phyloP scores from a whole-genome alignment of 2,329 filamentous ascomycete genomes.

The Escovopsis weberi region DNA sequence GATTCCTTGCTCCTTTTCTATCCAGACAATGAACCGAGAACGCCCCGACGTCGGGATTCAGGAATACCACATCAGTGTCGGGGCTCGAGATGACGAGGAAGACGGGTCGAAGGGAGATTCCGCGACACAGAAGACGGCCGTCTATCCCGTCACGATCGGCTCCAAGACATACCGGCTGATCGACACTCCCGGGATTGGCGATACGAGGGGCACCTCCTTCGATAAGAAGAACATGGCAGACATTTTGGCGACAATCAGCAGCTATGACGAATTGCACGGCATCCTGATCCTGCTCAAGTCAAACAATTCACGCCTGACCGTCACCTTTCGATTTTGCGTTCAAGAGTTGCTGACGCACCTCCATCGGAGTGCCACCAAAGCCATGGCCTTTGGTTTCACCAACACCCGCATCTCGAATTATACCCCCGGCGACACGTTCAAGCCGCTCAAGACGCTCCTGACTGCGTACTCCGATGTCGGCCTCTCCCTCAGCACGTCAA shows the following conservation, averaged over 20 bases:
- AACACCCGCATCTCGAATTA: constrained; percentile 5
- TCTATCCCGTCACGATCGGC: constrained; percentile 1
- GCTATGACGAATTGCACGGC: constrained; percentile 1
- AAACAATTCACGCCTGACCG: constrained; percentile 2
- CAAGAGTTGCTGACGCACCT: constrained; percentile 4
- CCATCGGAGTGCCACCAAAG: constrained; percentile 1
- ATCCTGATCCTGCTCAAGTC: constrained; percentile 5
- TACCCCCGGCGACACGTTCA: constrained; percentile 1
- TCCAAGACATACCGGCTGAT: constrained; percentile 4
- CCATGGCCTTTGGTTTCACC: constrained; percentile 4
- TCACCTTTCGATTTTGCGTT: constrained; percentile 1
- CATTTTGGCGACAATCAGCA: constrained; percentile 2
- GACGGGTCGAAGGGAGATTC: constrained; percentile 5
- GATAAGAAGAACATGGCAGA: constrained; percentile 5
- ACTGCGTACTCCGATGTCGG: constrained; percentile 1
- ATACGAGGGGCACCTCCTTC: constrained; percentile 1
- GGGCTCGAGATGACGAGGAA: constrained; percentile 4
- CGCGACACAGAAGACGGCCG: constrained; percentile 2
- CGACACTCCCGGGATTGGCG: constrained; percentile 3
- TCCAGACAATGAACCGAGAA: constrained; percentile 2
- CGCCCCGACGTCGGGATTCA: neutral
- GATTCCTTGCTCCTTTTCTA: constrained; percentile 8
- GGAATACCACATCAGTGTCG: constrained; percentile 5
- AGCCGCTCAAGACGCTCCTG: constrained; percentile 1
- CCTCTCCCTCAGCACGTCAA: constrained; percentile 1